These are phyloP conservation scores for Jamesozyma hellenica DNA, from an alignment of 805 yeast species.

Conservation along the genomic window DNA sequence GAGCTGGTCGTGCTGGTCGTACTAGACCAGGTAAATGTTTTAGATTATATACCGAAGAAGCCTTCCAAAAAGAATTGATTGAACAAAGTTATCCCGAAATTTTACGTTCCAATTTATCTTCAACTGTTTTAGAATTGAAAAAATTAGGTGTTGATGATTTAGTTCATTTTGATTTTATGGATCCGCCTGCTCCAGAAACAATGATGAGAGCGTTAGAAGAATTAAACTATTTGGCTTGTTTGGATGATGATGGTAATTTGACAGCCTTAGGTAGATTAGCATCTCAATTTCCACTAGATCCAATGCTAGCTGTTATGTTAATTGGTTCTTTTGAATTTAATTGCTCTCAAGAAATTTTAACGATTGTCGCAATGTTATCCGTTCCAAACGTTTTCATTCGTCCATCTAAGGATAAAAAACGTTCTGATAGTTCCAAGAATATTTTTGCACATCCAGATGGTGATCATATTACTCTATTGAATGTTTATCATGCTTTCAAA, in stretches of 20 bases:
- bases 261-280: conserved; percentile 86
- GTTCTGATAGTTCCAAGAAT: conserved; percentile 85
- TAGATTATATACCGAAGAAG: conserved; percentile 92
- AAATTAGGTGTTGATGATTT: conserved; percentile 91
- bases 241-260: conserved; percentile 83
- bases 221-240: conserved; percentile 77
- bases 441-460: conserved; percentile 89
- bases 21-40: conserved; percentile 97
- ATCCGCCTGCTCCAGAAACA: conserved; percentile 98
- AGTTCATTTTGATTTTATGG: conserved; percentile 97
- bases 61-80: conserved; percentile 83
- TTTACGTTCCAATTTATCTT: conserved; percentile 78
- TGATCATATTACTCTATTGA: conserved; percentile 83
- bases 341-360: conserved; percentile 81
- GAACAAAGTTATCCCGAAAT: conserved; percentile 97
- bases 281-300: conserved; percentile 90
- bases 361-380: conserved; percentile 81
- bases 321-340: conserved; percentile 77
- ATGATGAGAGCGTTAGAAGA: conserved; percentile 99
- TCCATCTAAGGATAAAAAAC: conserved; percentile 76
- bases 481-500: conserved; percentile 77
- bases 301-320: conserved; percentile 86
- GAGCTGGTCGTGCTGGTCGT: conserved; percentile 99
- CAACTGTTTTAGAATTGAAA: conserved; percentile 85
- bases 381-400: conserved; percentile 93